phyloP scores from a whole-genome alignment of 2,329 filamentous ascomycete species.

The Cladophialophora exuberans region DNA sequence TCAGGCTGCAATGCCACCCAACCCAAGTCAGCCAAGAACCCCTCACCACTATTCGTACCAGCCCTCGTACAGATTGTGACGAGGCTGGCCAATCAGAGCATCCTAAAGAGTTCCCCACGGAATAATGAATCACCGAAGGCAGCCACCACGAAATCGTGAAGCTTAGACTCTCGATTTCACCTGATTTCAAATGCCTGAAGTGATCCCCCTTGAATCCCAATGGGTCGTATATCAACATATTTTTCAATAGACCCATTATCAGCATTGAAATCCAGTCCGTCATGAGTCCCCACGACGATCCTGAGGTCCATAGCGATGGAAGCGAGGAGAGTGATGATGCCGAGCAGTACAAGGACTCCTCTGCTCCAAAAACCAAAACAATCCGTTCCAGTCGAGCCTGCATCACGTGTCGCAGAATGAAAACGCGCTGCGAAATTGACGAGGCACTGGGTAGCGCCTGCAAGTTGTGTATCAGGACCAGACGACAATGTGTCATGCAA shows the following conservation, averaged over 20 bases:
- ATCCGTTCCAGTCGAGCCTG: conserved; percentile 59
- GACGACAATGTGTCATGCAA: conserved; percentile 74
- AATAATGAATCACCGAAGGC: conserved; percentile 6
- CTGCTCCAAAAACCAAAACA: conserved; percentile 10
- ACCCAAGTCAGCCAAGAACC: too few species aligned
- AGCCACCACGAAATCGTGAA: too few species aligned
- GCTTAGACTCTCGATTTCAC: too few species aligned
- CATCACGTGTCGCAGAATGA: conserved; percentile 74
- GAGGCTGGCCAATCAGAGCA: background rate
- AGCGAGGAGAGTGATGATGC: conserved; percentile 28
- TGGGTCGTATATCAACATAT: too few species aligned
- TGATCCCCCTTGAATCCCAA: too few species aligned
- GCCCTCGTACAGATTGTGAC: too few species aligned
- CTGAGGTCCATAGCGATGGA: conserved; percentile 18
- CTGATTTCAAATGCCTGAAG: too few species aligned
- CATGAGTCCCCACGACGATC: conserved; percentile 11
- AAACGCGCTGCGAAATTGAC: conserved; percentile 83
- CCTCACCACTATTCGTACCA: too few species aligned
- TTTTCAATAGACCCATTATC: too few species aligned
- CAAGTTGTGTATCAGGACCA: conserved; percentile 76
- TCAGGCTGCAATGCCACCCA: too few species aligned
- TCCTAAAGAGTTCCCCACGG: background rate
- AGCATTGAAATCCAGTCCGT: background rate
- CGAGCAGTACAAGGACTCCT: conserved; percentile 12
- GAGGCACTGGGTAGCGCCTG: conserved; percentile 65